Evolutionary conservation across 129 eudicot genomes (phyloP).

Genomic region (Centrapalus pauciflorus): DNA sequence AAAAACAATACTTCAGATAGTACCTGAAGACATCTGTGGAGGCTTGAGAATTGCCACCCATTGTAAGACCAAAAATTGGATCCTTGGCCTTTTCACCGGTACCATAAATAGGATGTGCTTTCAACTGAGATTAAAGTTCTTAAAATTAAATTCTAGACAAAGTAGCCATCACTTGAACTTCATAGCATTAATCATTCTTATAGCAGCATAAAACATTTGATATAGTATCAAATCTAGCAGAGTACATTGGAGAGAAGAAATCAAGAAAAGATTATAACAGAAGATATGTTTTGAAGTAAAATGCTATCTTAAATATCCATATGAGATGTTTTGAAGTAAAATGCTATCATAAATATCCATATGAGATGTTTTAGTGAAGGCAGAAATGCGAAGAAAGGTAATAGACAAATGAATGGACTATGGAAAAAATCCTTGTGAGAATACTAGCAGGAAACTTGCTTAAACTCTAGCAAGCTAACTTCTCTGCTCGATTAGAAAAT

Average conservation of each 20-base stretch:
- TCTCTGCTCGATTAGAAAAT: background rate
- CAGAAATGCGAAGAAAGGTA: background rate
- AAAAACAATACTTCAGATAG: conserved; percentile 15
- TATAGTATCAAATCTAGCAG: background rate
- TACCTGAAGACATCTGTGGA: conserved; percentile 90
- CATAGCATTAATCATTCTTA: background rate
- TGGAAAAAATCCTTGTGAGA: background rate
- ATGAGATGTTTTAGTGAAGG: background rate
- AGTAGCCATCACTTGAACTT: background rate
- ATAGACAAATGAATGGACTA: background rate
- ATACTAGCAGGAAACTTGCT: background rate
- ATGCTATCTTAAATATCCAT: background rate
- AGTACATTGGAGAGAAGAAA: background rate
- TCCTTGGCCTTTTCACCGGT: conserved; percentile 92
- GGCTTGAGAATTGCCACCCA: conserved; percentile 87
- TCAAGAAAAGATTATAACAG: background rate
- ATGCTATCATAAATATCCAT: no score
- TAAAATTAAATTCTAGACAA: background rate
- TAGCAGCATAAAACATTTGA: conserved; percentile 1
- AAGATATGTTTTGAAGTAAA: background rate
- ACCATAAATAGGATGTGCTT: conserved; percentile 83
- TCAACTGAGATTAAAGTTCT: conserved; percentile 47
- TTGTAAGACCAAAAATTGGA: conserved; percentile 87
- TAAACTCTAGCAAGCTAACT: background rate
- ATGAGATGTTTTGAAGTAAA: background rate